Base-by-base conservation (phyloP, 2,329 filamentous ascomycete genomes). In the Ilyonectria mors-panacis region DNA sequence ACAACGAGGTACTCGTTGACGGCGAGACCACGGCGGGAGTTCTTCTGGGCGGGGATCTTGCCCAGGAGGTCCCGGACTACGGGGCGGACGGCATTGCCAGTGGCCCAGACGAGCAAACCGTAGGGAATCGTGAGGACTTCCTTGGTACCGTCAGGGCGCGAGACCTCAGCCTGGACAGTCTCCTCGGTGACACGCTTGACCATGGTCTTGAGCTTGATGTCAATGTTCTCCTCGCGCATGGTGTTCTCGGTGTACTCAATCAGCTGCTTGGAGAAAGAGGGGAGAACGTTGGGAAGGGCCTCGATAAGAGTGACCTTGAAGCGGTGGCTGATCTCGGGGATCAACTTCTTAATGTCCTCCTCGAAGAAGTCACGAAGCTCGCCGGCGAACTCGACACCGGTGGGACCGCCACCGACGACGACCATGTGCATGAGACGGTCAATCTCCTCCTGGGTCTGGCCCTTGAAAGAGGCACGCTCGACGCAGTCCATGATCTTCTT, bases 401-500 rank as follows among this genome's bases (percentile, higher is more conserved):
- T 98, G 45, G 95, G 95, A 66, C 95, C 95, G 84, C 95, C 95
- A 75, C 95, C 93, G 59, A 94, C 93, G 51, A 95, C 95, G 62
- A 99, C 96, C 95, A 98, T 98, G 88, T 98, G 95, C 81, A 99
- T 88, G 76, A 99, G 90, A 74, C 96, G 94, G 85, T 97, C 92
- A 79, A 97, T 86, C 84, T 99, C 97, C 73, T 96, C 94, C 17
- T 89, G 85, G 42, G 89, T 87, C 85, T 99, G 96, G 79, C 94
- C 95, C 89, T 98, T 98, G 92, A 99, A 98, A 69, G 94, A 95
- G 59, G 96, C 96, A 39, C 95, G 98, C 86, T 99, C 96, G 75
- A 97, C 95, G 81, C 96, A 99, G 85, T 99, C 96, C 96, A 99
- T 99, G 83, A 99, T 98, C 84, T 94, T 94, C 88, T 95, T 98